phyloP scores from a whole-genome alignment of 257 asterid genomes.

The Euphrasia confusa region DNA sequence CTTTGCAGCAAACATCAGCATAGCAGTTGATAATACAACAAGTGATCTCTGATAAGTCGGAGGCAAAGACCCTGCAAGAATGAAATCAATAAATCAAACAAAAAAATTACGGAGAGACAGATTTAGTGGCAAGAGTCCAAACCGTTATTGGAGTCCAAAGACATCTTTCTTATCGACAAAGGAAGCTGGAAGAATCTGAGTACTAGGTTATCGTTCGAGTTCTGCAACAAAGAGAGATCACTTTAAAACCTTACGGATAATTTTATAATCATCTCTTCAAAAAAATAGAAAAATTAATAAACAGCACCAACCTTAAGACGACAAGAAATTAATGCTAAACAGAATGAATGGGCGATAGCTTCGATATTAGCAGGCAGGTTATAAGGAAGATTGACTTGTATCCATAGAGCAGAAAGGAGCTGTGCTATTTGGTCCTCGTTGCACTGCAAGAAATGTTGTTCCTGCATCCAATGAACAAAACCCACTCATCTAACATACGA shows the following conservation, averaged over 20 bases:
- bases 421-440: conserved; percentile 86
- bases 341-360: conserved; percentile 94
- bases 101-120: conserved; percentile 6
- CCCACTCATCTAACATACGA: conserved; percentile 6
- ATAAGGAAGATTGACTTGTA: conserved; percentile 71
- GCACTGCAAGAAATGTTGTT: conserved; percentile 58
- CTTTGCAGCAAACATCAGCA: conserved; percentile 75
- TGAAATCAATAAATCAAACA: conserved; percentile 15
- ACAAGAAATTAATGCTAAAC: conserved; percentile 57
- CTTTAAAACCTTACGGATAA: no score
- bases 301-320: conserved; percentile 53
- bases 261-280: background rate
- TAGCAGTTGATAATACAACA: conserved; percentile 67
- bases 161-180: conserved; percentile 61
- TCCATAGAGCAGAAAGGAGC: conserved; percentile 81
- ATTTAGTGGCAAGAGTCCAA: conserved; percentile 11
- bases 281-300: background rate
- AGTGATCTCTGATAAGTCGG: conserved; percentile 72
- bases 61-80: conserved; percentile 51
- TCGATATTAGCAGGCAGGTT: conserved; percentile 82
- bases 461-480: conserved; percentile 43
- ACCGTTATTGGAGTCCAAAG: conserved; percentile 64
- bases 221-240: conserved; percentile 41
- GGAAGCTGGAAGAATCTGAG: conserved; percentile 83
- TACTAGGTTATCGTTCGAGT: conserved; percentile 39